Conservation (phyloP, 768 basidiomycete species). For the Termitomyces sp. region DNA sequence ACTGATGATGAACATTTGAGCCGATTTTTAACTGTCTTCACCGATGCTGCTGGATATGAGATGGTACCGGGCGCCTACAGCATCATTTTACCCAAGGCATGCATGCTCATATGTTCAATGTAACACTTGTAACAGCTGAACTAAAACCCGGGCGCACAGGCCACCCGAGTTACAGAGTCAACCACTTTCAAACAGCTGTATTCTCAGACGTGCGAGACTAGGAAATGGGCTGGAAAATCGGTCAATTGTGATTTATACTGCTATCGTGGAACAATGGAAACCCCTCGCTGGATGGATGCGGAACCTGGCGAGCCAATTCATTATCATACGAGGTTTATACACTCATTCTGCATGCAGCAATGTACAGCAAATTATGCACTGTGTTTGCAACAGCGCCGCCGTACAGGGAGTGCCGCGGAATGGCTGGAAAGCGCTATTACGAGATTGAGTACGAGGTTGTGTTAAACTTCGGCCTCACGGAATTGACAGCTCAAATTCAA, state of each 20-base stretch:
- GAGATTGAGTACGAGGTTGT: slow-evolving; percentile 35
- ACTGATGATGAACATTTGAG: slow-evolving; percentile 9
- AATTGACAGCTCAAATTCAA: slow-evolving; percentile 46
- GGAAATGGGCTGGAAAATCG: not conserved
- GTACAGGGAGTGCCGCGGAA: not conserved
- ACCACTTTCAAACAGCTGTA: slow-evolving; percentile 17
- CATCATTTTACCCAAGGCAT: slow-evolving; percentile 24
- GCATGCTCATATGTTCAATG: not conserved
- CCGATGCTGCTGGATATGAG: not conserved
- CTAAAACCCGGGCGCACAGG: slow-evolving; percentile 17
- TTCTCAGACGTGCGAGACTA: not conserved
- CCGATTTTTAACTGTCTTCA: slow-evolving; percentile 1
- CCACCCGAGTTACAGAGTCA: slow-evolving; percentile 28
- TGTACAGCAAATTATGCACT: slow-evolving; percentile 16
- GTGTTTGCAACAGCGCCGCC: slow-evolving; percentile 12
- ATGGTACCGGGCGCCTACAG: slow-evolving; percentile 16
- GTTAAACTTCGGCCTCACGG: slow-evolving; percentile 49
- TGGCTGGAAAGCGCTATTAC: slow-evolving; percentile 20
- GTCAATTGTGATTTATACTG: slow-evolving; percentile 10
- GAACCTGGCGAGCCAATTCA: slow-evolving; percentile 13
- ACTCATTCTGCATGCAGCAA: slow-evolving; percentile 2
- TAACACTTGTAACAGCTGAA: no score
- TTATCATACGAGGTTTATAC: not conserved
- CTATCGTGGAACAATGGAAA: slow-evolving; percentile 9
- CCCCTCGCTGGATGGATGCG: slow-evolving; percentile 20